Evolutionary conservation across 352 stramenopile species (phyloP), one percentile per base, ranked within the genome.

Genomic region (Phytophthora niederhauseri): DNA sequence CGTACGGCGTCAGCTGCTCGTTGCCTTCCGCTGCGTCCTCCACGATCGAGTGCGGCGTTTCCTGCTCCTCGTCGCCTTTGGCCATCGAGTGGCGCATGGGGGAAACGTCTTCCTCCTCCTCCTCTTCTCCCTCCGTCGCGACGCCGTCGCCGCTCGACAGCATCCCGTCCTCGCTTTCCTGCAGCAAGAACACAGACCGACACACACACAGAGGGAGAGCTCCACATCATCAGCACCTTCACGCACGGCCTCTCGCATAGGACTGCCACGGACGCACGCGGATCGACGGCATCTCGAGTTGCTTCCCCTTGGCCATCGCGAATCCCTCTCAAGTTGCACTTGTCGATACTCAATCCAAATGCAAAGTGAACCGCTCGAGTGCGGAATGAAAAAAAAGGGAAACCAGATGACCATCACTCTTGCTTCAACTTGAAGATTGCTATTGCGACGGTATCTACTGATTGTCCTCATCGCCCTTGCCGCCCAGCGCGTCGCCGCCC

Each of bases 361-460:
- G 5, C 12, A 65, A 60, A 71, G 24, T 56, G 30, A 57, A 14
- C 14, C 26, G 8, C 30, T 36, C 6, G n/a, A 71, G 46, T 72
- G 53, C 58, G 54, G 26, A 68, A 52, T 52, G 31, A 71, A 57
- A 12, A 57, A 69, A 71, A 69, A 54, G 70, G 70, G 60, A 75
- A 72, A 75, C 52, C 57, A 66, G 65, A 17, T 19, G 76, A 78
- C 66, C 66, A 77, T 83, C 76, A 83, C 66, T 84, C 76, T n/a
- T 38, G 68, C 76, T 83, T 83, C 70, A 81, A 79, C 70, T 62
- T 73, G 49, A 58, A 51, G 61, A 36, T 36, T 36, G 30, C 26
- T 30, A 7, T 2, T 30, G 26, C 30, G 11, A 36, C 30, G 30
- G 30, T 36, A 12, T 8, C 43, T 62, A 61, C n/a, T 72, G 55